Conservation (phyloP, 257 asterid genomes). For the Osmanthus fragrans region DNA sequence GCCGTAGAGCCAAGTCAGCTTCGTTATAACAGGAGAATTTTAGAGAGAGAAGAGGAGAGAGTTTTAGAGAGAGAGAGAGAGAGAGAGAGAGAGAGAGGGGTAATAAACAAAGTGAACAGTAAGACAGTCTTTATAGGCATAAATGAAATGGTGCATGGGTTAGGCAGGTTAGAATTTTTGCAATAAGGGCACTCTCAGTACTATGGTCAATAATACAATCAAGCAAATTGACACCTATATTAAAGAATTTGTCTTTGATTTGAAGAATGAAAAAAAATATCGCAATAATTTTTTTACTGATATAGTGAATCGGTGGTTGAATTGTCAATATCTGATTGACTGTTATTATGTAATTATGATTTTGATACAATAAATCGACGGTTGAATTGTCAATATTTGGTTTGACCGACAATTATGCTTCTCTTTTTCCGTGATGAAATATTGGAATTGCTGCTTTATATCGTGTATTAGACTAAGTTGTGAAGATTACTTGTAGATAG, state of each 20-base stretch:
- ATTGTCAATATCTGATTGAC: too few relatives aligned
- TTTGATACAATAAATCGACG: too few relatives aligned
- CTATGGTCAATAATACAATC: conserved; percentile 26
- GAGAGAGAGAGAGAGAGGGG: conserved; percentile 20
- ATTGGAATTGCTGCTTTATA: too few relatives aligned
- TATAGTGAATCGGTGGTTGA: not conserved
- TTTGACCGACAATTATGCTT: too few relatives aligned
- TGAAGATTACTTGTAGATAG: not conserved
- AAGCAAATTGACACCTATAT: not conserved
- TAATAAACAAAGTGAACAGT: conserved; percentile 9
- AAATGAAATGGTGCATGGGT: conserved; percentile 31
- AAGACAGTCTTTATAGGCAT: conserved; percentile 18
- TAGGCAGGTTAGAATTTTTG: conserved; percentile 29
- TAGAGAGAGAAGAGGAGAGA: conserved; percentile 27
- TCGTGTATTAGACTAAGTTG: not conserved
- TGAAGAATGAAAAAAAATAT: too few relatives aligned
- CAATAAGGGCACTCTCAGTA: not conserved
- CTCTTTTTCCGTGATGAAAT: too few relatives aligned
- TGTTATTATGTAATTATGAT: too few relatives aligned
- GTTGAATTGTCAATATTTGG: too few relatives aligned
- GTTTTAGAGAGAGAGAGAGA: conserved; percentile 15
- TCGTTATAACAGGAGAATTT: conserved; percentile 32
- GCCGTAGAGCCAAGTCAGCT: conserved; percentile 62
- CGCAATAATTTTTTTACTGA: too few relatives aligned
- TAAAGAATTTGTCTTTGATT: not conserved